A percentile compares a stretch with the other conserved stretches of the same genome.
Conservation (phyloP, 257 asterid species). For the Przewalskia tangutica region DNA sequence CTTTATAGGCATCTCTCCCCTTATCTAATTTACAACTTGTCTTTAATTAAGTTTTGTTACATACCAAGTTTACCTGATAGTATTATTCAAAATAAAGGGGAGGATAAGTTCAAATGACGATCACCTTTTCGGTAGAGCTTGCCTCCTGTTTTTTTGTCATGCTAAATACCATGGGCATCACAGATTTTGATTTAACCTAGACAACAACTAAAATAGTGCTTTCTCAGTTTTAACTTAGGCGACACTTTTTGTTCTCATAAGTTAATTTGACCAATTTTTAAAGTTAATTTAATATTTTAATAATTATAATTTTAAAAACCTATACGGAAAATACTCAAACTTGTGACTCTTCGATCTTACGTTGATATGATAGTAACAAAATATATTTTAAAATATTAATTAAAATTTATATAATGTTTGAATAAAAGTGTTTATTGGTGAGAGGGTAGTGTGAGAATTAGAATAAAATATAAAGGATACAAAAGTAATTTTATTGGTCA, state of each 20-base stretch:
- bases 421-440: too few relatives aligned
- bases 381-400: not conserved
- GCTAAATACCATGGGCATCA: not conserved
- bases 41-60: not conserved
- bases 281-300: not conserved
- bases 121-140: not conserved
- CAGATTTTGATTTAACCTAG: not conserved
- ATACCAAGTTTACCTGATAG: not conserved
- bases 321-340: too few relatives aligned
- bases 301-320: too few relatives aligned
- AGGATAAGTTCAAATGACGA: not conserved
- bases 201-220: not conserved
- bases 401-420: not conserved
- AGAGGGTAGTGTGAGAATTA: too few relatives aligned
- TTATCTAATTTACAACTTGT: not conserved
- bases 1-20: not conserved
- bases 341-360: not conserved
- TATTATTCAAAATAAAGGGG: not conserved
- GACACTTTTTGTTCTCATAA: too few relatives aligned
- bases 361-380: not conserved
- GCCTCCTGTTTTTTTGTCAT: not conserved
- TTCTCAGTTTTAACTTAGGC: too few relatives aligned
- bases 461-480: too few relatives aligned
- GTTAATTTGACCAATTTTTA: too few relatives aligned
- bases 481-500: too few relatives aligned